phyloP scores from a whole-genome alignment of 257 asterid species.

The Linaria vulgaris region DNA sequence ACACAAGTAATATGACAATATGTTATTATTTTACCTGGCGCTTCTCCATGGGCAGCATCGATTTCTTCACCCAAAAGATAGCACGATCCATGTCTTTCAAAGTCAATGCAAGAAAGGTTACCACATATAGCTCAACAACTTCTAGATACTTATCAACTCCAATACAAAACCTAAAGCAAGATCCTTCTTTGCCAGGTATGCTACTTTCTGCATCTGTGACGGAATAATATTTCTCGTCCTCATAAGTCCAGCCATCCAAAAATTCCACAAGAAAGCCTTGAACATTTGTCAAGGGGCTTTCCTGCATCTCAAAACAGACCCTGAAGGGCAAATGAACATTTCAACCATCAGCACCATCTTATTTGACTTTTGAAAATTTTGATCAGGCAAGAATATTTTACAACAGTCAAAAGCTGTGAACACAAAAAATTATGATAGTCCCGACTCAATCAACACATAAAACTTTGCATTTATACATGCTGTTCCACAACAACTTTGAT shows the following conservation, averaged over 20 bases:
- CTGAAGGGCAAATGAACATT: constrained; percentile 34
- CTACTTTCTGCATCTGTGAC: constrained; percentile 30
- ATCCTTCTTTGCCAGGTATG: constrained; percentile 30
- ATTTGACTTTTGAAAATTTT: constrained; percentile 3
- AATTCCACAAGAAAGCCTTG: constrained; percentile 69
- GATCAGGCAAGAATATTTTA: constrained; percentile 18
- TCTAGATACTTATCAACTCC: constrained; percentile 58
- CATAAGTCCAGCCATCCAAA: constrained; percentile 58
- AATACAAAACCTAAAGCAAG: constrained; percentile 38
- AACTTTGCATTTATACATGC: neutral
- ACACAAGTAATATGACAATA: constrained; percentile 16
- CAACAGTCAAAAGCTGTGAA: neutral
- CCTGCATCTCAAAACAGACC: constrained; percentile 63
- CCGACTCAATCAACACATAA: neutral
- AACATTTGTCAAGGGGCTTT: constrained; percentile 44
- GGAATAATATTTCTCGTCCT: constrained; percentile 45
- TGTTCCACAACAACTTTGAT: neutral
- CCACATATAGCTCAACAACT: constrained; percentile 75
- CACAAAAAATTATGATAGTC: constrained; percentile 6
- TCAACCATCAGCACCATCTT: constrained; percentile 11
- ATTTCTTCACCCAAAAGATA: constrained; percentile 78
- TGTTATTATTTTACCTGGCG: constrained; percentile 59
- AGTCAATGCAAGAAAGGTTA: constrained; percentile 52
- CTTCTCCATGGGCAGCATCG: constrained; percentile 62
- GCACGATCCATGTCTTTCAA: constrained; percentile 58